phyloP scores from a whole-genome alignment of 208 protist species.

The Tritrichomonas foetus region DNA sequence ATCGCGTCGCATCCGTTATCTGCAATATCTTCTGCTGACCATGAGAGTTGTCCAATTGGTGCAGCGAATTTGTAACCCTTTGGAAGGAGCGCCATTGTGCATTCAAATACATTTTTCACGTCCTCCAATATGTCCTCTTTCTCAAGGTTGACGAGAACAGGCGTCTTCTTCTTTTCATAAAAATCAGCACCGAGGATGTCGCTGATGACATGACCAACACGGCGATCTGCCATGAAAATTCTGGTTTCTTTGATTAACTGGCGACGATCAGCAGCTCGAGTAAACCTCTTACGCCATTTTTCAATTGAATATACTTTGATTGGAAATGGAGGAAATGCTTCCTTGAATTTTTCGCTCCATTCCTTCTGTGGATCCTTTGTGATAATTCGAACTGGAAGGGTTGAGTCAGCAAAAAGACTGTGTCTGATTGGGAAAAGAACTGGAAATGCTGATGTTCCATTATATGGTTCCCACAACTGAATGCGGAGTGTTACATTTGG shows the following conservation, averaged over 20 bases:
- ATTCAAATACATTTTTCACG: neutral
- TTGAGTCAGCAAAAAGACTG: neutral
- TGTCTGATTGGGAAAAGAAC: neutral
- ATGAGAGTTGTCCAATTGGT: neutral
- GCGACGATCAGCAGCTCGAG: neutral
- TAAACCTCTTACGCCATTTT: neutral
- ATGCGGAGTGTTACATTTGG: conserved; percentile 18
- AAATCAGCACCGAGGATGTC: neutral
- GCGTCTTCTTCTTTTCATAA: conserved; percentile 1
- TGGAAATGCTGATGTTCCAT: neutral
- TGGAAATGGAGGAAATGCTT: neutral
- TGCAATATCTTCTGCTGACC: neutral
- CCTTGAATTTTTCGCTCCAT: conserved; percentile 20
- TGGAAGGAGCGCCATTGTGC: neutral
- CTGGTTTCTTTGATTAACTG: conserved; percentile 29
- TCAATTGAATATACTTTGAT: conserved; percentile 22
- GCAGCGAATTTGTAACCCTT: conserved; percentile 28
- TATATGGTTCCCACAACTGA: neutral
- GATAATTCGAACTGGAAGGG: neutral
- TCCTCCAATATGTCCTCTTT: neutral
- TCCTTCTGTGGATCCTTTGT: conserved; percentile 32
- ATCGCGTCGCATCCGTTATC: neutral
- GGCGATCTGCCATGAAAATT: neutral
- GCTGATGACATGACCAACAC: neutral
- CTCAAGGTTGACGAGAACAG: neutral